Base-by-base conservation (phyloP, 805 yeast species). In the Candida maltosa region DNA sequence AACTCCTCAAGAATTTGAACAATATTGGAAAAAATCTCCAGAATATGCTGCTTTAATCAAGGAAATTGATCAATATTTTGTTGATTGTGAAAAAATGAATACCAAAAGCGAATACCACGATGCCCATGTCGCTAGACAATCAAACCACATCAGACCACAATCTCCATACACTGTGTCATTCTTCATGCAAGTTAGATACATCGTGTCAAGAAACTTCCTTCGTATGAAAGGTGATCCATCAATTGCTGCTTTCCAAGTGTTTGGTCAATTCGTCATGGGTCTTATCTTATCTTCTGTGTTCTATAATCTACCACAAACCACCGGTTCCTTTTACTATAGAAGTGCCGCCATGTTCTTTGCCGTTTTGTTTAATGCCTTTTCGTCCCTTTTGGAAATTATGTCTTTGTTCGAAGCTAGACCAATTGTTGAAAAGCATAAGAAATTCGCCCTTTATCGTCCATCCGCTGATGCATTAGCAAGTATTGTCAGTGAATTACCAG, bases 381-480 rank as follows among this genome's bases (percentile, higher is more conserved):
- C 76, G 20, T 66, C 83, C 5, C 62, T 78, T 47, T 73, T 79
- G 45, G 84, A 79, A 50, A 72, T 79, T 42, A 67, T 79, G 47
- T 55, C 72, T 10, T 60, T 78, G 36, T 80, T 76, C 48, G 74
- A 75, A 39, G 74, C 73, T 37, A 75, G 83, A 60, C 78, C 81
- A 22, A 76, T 85, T 42, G 70, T 81, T 17, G 74, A 73, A 46
- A 83, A 84, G 50, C 94, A 85, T 52, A 78, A 79, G 48, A 70
- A 72, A 31, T 85, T 80, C 46, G 78, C 87, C 0, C 70, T 83
- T 40, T 85, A 81, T 52, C 78, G 78, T 39, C 88, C 88, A 2
- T 71, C 87, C 10, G 78, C 85, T 3, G 89, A 83, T 48, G 83
- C 87, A 1, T 46, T 84, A 4, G 80, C 87, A 0, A 64, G 77